Percentiles rank a stretch among this genome's conserved stretches.
phyloP scores from a whole-genome alignment of 2,329 filamentous ascomycete species.

The Arthrinium phaeospermum region DNA sequence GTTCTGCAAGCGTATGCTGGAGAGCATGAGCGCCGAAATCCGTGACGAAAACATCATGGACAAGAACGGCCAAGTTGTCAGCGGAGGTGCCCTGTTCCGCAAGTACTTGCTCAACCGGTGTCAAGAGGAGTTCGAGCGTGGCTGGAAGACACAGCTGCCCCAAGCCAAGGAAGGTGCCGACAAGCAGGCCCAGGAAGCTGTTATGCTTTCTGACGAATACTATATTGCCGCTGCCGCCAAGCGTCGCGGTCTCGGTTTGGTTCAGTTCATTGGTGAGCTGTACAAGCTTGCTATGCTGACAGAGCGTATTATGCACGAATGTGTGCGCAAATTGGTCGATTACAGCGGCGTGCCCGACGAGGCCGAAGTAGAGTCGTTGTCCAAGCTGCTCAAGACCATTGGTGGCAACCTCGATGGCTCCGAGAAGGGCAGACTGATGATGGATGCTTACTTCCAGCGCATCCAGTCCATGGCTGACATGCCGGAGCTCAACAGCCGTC shows the following conservation, averaged over 20 bases:
- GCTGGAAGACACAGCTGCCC: conserved; percentile 90
- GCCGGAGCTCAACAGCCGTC: conserved; percentile 81
- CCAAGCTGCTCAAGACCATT: conserved; percentile 89
- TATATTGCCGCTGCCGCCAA: conserved; percentile 93
- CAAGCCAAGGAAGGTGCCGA: conserved; percentile 71
- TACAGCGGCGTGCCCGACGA: conserved; percentile 93
- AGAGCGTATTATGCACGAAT: conserved; percentile 99
- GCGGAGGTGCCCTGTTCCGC: conserved; percentile 92
- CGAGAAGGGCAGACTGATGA: conserved; percentile 83
- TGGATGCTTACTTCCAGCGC: conserved; percentile 92
- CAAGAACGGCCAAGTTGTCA: conserved; percentile 85
- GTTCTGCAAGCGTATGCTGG: conserved; percentile 97
- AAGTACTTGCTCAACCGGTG: conserved; percentile 99
- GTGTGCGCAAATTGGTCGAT: conserved; percentile 95
- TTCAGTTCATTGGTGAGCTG: conserved; percentile 98
- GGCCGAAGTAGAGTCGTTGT: conserved; percentile 93
- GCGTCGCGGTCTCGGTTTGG: conserved; percentile 93
- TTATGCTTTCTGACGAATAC: conserved; percentile 93
- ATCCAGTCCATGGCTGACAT: conserved; percentile 84
- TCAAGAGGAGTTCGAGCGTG: conserved; percentile 98
- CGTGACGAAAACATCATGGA: conserved; percentile 94
- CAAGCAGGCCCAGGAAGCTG: conserved; percentile 71
- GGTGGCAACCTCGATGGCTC: conserved; percentile 83
- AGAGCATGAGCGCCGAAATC: conserved; percentile 93
- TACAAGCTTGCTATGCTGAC: conserved; percentile 99